Evolutionary conservation across 352 stramenopile species (phyloP).

Genomic region (Peronospora belbahrii): DNA sequence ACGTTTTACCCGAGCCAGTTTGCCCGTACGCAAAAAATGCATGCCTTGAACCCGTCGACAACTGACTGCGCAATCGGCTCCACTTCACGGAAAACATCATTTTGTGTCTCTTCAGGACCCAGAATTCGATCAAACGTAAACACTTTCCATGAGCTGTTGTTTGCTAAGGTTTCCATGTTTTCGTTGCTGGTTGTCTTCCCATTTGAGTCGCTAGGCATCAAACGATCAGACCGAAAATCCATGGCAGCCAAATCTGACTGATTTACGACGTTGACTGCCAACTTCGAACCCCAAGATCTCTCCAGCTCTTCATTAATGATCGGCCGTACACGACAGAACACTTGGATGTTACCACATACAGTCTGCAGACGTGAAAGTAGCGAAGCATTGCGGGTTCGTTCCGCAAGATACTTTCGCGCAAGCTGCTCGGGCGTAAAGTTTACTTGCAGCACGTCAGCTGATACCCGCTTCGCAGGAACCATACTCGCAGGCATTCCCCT

Average conservation of each 20-base stretch:
- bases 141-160: constrained; percentile 85
- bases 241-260: constrained; percentile 75
- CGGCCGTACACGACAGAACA: constrained; percentile 89
- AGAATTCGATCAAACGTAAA: constrained; percentile 98
- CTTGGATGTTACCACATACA: constrained; percentile 91
- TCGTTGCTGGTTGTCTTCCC: constrained; percentile 19
- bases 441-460: constrained; percentile 52
- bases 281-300: constrained; percentile 40
- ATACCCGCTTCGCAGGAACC: constrained; percentile 46
- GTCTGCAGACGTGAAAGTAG: constrained; percentile 75
- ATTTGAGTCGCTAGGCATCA: constrained; percentile 29
- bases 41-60: constrained; percentile 96
- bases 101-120: constrained; percentile 88
- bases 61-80: constrained; percentile 94
- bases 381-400: constrained; percentile 74
- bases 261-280: constrained; percentile 79
- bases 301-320: constrained; percentile 68
- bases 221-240: constrained; percentile 59
- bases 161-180: constrained; percentile 35
- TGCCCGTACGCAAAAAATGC: constrained; percentile 98
- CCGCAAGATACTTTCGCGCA: constrained; percentile 82
- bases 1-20: constrained; percentile 94
- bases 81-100: constrained; percentile 95
- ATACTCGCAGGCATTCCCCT: constrained; percentile 30
- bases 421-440: constrained; percentile 65